Base-by-base conservation (phyloP, 306 rosid genomes). In the Quercus gilva region DNA sequence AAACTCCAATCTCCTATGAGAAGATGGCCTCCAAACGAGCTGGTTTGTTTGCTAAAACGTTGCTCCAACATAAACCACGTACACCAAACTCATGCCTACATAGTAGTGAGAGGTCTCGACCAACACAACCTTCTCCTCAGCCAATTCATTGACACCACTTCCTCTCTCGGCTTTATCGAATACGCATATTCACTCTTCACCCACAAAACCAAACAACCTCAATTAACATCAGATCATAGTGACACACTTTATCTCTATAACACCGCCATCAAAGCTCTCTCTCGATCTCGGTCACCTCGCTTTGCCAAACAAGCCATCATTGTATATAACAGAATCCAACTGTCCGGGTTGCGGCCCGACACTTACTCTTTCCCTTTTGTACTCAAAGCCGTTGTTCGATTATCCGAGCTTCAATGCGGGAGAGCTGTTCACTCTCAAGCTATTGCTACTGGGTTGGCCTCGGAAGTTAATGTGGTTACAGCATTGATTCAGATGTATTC, bases 401-500 rank as follows among this genome's bases (percentile, higher is more conserved):
- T 82, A 4, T 59, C 82, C 0, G 63, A 71, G 2, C 5, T 82
- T 76, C 43, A 6, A 35, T 71, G 86, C 2, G 97, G 91, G 0
- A 31, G 33, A 13, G 92, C 79, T 85, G 55, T 90, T 78, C 94
- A 90, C 77, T 77, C 86, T 31, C 90, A 90, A 52, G 65, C 85
- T 70, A 59, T 92, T 65, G 79, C 70, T 69, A 33, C 81, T 41
- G 94, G 91, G 6, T 81, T 90, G 43, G 77, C 68, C n/a, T 64
- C 52, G 43, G 76, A 84, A 61, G 76, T 60, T 18, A 61, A 19
- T 7, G 89, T 85, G 3, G 83, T 19, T 64, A 63, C 88, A 6
- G 85, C 94, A 23, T 77, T 92, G 26, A 70, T 90, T 78, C 94
- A 67, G 1, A 84, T 87, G 91, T 92, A 92, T 79, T 90, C 90